These are phyloP conservation scores for Fraxinus ornus DNA, from an alignment of 305 asterid species.

Conservation along the genomic window DNA sequence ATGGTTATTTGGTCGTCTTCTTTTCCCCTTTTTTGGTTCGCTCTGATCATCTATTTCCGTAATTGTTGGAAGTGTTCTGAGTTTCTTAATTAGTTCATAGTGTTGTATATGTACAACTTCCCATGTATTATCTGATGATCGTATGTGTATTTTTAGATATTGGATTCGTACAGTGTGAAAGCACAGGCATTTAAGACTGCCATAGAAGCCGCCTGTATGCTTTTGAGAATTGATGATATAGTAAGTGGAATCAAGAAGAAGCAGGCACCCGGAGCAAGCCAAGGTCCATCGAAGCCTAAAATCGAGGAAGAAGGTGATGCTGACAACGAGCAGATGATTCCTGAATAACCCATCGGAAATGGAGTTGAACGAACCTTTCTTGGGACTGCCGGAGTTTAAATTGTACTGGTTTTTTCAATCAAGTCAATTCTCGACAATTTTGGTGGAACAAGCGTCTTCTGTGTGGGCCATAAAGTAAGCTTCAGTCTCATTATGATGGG, in stretches of 20 bases:
- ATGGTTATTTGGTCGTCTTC: conserved; percentile 8
- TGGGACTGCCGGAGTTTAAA: not conserved
- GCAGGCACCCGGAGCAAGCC: conserved; percentile 72
- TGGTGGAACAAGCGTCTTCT: not conserved
- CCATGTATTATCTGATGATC: not conserved
- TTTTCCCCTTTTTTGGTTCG: not conserved
- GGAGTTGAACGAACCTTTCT: not conserved
- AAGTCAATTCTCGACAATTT: not conserved
- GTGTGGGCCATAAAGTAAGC: not conserved
- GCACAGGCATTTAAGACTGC: conserved; percentile 94
- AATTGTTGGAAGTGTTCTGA: not conserved
- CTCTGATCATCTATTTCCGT: not conserved
- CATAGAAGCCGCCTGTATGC: conserved; percentile 97
- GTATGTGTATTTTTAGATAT: conserved; percentile 46
- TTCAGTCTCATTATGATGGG: not conserved
- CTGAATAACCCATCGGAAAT: conserved; percentile 39
- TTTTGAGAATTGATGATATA: conserved; percentile 87
- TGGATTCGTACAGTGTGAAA: conserved; percentile 94
- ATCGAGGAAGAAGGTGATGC: conserved; percentile 82
- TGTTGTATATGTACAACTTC: not conserved
- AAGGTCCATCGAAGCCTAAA: conserved; percentile 68
- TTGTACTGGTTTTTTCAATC: not conserved
- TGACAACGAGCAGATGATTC: conserved; percentile 84
- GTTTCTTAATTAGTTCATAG: not conserved
- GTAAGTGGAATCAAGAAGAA: conserved; percentile 92